Conservation (phyloP, 768 basidiomycete species). For the Plicaturopsis crispa region DNA sequence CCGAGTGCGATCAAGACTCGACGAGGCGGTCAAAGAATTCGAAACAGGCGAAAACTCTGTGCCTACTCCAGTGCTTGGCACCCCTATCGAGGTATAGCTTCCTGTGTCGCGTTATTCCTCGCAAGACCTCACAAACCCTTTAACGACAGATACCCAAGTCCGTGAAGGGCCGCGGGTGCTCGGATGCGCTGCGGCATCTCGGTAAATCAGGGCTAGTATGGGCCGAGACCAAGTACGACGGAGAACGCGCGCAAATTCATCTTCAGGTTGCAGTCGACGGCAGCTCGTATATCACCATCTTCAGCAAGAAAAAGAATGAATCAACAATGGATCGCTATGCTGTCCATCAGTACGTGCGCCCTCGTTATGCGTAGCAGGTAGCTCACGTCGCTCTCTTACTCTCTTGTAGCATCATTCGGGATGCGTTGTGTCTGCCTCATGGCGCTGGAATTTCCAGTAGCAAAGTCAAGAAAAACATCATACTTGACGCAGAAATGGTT, state of each 20-base stretch:
- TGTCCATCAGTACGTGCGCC: slow-evolving; percentile 47
- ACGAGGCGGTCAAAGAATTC: slow-evolving; percentile 42
- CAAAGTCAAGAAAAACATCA: slow-evolving; percentile 31
- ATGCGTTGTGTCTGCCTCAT: slow-evolving; percentile 41
- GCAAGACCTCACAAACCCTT: too few relatives aligned
- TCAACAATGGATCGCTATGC: slow-evolving; percentile 70
- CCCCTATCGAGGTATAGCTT: slow-evolving; percentile 48
- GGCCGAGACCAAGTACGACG: slow-evolving; percentile 93
- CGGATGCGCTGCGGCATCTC: slow-evolving; percentile 46
- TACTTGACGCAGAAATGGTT: slow-evolving; percentile 87
- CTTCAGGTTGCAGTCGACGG: slow-evolving; percentile 39
- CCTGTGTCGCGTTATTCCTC: background rate
- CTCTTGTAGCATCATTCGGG: slow-evolving; percentile 48
- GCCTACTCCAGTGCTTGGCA: slow-evolving; percentile 41
- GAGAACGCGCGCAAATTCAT: slow-evolving; percentile 92
- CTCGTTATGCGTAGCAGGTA: too few relatives aligned
- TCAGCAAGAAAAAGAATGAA: slow-evolving; percentile 82
- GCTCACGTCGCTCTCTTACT: background rate
- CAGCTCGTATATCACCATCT: slow-evolving; percentile 56
- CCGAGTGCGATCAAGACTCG: slow-evolving; percentile 46
- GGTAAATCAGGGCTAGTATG: slow-evolving; percentile 42
- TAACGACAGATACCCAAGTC: slow-evolving; percentile 70
- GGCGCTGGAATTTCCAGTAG: slow-evolving; percentile 5
- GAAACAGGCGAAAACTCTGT: slow-evolving; percentile 22
- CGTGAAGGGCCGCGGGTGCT: slow-evolving; percentile 57